A percentile compares a stretch with the other conserved stretches of the same genome.
phyloP scores from a whole-genome alignment of 371 early-diverging fungal species.

The Apophysomyces variabilis region DNA sequence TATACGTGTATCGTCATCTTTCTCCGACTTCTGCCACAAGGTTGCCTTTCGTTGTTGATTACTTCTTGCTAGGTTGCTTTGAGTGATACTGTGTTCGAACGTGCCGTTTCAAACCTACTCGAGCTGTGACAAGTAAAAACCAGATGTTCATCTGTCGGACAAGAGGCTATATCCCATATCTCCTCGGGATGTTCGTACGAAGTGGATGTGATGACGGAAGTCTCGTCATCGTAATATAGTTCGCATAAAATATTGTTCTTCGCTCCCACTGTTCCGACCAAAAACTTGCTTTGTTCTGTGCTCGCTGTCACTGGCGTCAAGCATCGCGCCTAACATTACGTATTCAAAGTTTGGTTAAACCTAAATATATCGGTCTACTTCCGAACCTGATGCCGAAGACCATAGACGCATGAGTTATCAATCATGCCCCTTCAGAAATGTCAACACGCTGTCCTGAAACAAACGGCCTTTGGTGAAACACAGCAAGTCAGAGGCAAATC shows the following conservation, averaged over 20 bases:
- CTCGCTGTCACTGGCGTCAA: slow-evolving; percentile 67
- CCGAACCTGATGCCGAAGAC: slow-evolving; percentile 71
- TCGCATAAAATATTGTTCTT: slow-evolving; percentile 67
- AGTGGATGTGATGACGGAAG: slow-evolving; percentile 60
- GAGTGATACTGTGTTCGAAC: too few species aligned
- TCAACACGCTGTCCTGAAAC: too few species aligned
- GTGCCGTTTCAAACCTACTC: slow-evolving; percentile 31
- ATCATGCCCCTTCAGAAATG: slow-evolving; percentile 13
- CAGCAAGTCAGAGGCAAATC: not conserved
- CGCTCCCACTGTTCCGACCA: slow-evolving; percentile 75
- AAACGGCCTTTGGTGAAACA: not conserved
- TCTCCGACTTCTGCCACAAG: slow-evolving; percentile 35
- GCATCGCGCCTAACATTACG: slow-evolving; percentile 63
- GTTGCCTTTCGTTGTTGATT: slow-evolving; percentile 38
- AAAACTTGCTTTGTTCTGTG: slow-evolving; percentile 71
- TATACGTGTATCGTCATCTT: slow-evolving; percentile 14
- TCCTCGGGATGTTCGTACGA: slow-evolving; percentile 74
- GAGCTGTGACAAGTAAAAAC: slow-evolving; percentile 70
- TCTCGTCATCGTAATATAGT: slow-evolving; percentile 76
- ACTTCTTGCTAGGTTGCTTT: not conserved
- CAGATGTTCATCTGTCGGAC: slow-evolving; percentile 61
- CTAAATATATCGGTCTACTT: not conserved
- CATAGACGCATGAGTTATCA: slow-evolving; percentile 69
- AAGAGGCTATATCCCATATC: slow-evolving; percentile 71
- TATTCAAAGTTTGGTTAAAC: not conserved